Base-by-base conservation (phyloP, 2,329 filamentous ascomycete species). In the Exophiala aquamarina region DNA sequence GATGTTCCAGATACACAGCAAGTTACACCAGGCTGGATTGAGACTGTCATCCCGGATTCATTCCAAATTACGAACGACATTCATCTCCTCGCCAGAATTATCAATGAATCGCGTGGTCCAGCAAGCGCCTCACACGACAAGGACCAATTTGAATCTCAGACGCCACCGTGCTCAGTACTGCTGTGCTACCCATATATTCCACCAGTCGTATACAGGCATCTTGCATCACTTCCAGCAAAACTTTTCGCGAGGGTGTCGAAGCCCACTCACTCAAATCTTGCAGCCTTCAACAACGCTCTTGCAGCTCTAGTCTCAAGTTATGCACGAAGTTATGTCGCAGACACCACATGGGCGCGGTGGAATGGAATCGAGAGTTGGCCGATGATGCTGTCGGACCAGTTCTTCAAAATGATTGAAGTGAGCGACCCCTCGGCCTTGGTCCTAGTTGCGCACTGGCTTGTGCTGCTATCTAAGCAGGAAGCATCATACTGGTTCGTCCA, bases 381-480 rank as follows among this genome's bases (percentile, higher is more conserved):
- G 13, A 31, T 17, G n/a, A 59, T 50, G n/a, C 29, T 59, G 8
- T 31, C 56, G 5, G 44, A 52, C 2, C 42, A 58, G 20, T 63
- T 64, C 31, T 14, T 50, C 14, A 5, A 53, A 1, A 56, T 63
- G 59, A 8, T 63, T 8, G 21, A 19, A 13, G 19, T 28, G 2
- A 5, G 50, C 8, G 31, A 50, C 28, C 54, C 58, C 26, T 39
- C 57, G 11, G 59, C 62, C 2, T 52, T 64, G 7, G 52, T 62
- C 2, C 51, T 65, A 13, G 18, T 63, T 3, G 58, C 54, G 3
- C 50, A 63, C 41, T 65, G 61, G 62, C 48, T 46, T 7, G 50
- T 18, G 17, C 31, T 49, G 2, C 37, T 63, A 3, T 50, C 58
- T 3, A 50, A 46, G 41, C 43, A 62, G 40, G 10, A 51, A 18